Base-by-base conservation (phyloP, 345 rosid genomes). In the Citropsis articulata region DNA sequence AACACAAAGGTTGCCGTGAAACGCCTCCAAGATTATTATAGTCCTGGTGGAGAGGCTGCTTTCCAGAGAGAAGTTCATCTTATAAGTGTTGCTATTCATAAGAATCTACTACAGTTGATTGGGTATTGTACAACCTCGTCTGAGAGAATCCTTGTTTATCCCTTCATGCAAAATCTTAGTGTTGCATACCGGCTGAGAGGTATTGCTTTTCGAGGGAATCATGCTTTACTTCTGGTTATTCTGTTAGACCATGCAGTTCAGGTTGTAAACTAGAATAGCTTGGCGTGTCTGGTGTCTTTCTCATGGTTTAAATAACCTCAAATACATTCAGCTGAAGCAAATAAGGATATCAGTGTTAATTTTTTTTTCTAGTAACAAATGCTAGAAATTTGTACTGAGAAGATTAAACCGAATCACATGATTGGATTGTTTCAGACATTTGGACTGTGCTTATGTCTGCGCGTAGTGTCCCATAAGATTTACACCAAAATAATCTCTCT, bases 11-110 rank as follows among this genome's bases (percentile, higher is more conserved):
- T 95, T 72, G 98, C 98, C 1, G 88, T 93, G 45, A 95, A 95
- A 85, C 93, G 98, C 4, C 97, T 95, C 21, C 82, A 88, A 0
- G 97, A 91, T 83, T 89, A 86, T 83, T 63, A 85, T 75, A 91
- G 89, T 80, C 95, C 95, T 1, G 94, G 94, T 24, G 98, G 98
- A 78, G 92, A 91, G 80, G 93, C 93, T 80, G 97, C 98, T 55
- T 95, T 95, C 66, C 87, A 79, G 55, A 91, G 93, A 86, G 98
- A 95, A 85, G 90, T 93, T 77, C 85, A 86, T 70, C 90, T 95
- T 66, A 93, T 92, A 71, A 93, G 98, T 42, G 93, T 93, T 22
- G 98, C 98, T 5, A 89, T 89, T 81, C 98, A 93, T 66, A 89
- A 84, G 77, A 93, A 95, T 88, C 95, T 95, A 79, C 89, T 95